These are phyloP conservation scores for Pulveroboletus sp. DNA, from an alignment of 768 basidiomycete species.

Conservation along the genomic window DNA sequence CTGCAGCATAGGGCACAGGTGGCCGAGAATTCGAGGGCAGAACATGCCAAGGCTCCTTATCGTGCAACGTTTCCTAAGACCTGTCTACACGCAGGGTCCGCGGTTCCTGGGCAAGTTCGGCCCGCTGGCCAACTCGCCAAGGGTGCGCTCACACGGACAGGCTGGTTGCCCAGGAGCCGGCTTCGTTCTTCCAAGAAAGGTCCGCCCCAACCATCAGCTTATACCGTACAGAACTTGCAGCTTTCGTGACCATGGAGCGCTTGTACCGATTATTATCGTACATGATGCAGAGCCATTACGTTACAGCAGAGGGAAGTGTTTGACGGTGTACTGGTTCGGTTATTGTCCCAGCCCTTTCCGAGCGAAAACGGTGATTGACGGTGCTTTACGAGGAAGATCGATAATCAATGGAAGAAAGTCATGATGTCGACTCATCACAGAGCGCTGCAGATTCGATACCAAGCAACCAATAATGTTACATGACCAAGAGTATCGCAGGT, in stretches of 20 bases:
- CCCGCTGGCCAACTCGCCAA: constrained; percentile 51
- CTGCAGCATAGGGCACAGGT: constrained; percentile 40
- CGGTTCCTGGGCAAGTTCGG: constrained; percentile 52
- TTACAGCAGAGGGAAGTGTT: neutral
- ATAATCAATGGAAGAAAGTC: constrained; percentile 12
- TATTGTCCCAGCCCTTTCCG: constrained; percentile 11
- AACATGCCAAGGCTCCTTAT: constrained; percentile 18
- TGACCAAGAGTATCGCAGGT: constrained; percentile 23
- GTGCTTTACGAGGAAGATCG: constrained; percentile 3
- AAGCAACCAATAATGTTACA: constrained; percentile 24
- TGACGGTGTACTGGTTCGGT: neutral
- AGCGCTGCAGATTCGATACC: constrained; percentile 10
- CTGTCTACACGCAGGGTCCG: constrained; percentile 46
- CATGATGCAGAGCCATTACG: constrained; percentile 5
- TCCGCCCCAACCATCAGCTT: constrained; percentile 11
- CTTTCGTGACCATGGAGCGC: constrained; percentile 13
- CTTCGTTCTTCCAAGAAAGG: constrained; percentile 7
- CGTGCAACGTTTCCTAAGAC: constrained; percentile 23
- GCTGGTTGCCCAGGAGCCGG: constrained; percentile 23
- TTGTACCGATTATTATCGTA: neutral
- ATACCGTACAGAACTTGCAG: constrained; percentile 19
- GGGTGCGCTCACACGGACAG: constrained; percentile 42
- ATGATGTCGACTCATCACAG: constrained; percentile 7
- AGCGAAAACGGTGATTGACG: constrained; percentile 5
- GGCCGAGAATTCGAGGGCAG: constrained; percentile 32